phyloP scores from a whole-genome alignment of 2,329 filamentous ascomycete genomes.

The Teratosphaeria nubilosa region DNA sequence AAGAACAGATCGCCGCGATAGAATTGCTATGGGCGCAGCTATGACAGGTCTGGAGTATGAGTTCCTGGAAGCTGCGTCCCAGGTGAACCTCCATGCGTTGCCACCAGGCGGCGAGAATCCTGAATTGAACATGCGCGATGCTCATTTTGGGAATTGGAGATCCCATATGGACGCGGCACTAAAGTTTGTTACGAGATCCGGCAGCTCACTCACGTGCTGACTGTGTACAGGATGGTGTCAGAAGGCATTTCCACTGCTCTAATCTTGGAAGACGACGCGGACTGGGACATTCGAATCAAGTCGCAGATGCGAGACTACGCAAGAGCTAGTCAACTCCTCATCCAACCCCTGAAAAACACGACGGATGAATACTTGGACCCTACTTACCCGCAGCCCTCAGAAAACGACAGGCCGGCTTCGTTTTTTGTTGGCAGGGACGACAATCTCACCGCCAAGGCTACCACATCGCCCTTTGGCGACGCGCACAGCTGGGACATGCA shows the following conservation, averaged over 20 bases:
- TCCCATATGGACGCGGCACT: conserved; percentile 19
- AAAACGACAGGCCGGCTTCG: conserved; percentile 4
- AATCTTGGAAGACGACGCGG: conserved; percentile 36
- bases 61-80: conserved; percentile 39
- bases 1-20: conserved; percentile 43
- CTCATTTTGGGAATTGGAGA: conserved; percentile 14
- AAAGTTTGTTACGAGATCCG: conserved; percentile 6
- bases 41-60: conserved; percentile 37
- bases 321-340: conserved; percentile 28
- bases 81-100: conserved; percentile 22
- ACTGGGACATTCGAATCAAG: conserved; percentile 36
- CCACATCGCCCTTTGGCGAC: conserved; percentile 16
- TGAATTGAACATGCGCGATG: conserved; percentile 17
- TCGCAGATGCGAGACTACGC: conserved; percentile 29
- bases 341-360: conserved; percentile 19
- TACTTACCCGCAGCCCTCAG: conserved; percentile 6
- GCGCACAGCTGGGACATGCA: conserved; percentile 27
- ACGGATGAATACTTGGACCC: conserved; percentile 11
- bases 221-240: conserved; percentile 23
- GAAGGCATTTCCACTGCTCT: conserved; percentile 30
- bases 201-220: conserved; percentile 14
- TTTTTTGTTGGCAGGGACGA: conserved; percentile 7
- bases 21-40: conserved; percentile 38
- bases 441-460: conserved; percentile 1
- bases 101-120: conserved; percentile 17